phyloP scores from a whole-genome alignment of 208 protist genomes.

The Leishmania lainsoni region DNA sequence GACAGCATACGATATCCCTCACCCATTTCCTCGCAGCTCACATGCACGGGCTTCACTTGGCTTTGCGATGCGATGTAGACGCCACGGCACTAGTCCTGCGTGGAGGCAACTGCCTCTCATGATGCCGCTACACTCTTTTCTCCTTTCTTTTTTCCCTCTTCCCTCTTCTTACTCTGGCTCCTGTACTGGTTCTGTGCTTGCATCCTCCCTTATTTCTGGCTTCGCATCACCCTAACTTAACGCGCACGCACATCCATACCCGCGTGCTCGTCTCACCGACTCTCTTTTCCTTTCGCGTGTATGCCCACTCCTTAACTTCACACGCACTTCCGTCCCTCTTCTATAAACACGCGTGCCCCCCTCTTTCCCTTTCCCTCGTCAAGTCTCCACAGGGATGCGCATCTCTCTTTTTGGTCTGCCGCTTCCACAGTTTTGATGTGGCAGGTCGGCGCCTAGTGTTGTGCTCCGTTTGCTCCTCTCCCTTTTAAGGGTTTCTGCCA shows the following conservation, averaged over 20 bases:
- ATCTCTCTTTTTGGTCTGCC: conserved; percentile 12
- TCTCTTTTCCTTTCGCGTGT: neutral
- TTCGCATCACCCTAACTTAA: conserved; percentile 1
- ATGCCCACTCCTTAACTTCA: neutral
- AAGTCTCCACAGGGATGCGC: neutral
- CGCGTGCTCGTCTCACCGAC: neutral
- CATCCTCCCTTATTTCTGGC: neutral
- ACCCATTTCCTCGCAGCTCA: neutral
- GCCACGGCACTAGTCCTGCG: neutral
- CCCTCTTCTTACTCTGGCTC: neutral
- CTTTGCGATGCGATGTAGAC: neutral
- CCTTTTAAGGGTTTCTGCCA: neutral
- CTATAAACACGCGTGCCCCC: neutral
- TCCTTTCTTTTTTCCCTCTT: neutral
- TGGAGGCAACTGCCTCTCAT: neutral
- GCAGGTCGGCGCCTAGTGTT: neutral
- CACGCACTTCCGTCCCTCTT: neutral
- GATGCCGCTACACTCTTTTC: neutral
- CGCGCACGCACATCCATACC: neutral
- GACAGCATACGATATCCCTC: neutral
- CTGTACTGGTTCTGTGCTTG: neutral
- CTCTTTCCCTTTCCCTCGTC: neutral
- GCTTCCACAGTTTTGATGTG: neutral
- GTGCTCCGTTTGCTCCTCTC: neutral
- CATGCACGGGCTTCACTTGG: neutral